Evolutionary conservation across 2,329 filamentous ascomycete genomes (phyloP), one percentile per base, ranked within the genome.

Genomic region (Aspergillus sp.): DNA sequence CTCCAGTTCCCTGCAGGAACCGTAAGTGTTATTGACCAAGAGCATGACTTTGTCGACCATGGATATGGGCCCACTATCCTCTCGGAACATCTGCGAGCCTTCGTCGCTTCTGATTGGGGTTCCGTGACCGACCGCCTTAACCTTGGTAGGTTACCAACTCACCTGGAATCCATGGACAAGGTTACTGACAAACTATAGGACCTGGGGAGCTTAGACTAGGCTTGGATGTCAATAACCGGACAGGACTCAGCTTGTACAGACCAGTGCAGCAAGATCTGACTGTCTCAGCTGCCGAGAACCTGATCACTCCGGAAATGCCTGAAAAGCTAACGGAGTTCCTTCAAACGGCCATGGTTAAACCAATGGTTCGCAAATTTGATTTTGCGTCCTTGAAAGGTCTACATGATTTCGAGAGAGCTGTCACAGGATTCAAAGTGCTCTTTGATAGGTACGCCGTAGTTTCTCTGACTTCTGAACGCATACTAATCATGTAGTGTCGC

Each of bases 51-150:
- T 50, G 73, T 79, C 11, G 84, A 87, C 19, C 80, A 84, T 45
- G 87, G 87, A 38, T 80, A 83, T 38, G 82, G 87, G 1, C 84
- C 86, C 2, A 92, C 90, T 0, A 88, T 96, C 30, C 83, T 93
- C 57, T 91, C 92, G 0, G 90, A 95, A 70, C 86, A 85, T 68
- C 79, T 97, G 64, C 87, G 92, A 30, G 83, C 96, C 19, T 84
- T 96, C 57, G 83, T 91, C 34, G 88, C 92, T 60, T 91, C 90
- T 66, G 86, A 90, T 63, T 87, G 89, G 67, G 91, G 92, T 53
- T 91, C 89, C 47, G 81, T 96, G 17, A 92, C 91, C 2, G 93
- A 97, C 77, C 87, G 93, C 43, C 83, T 97, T 71, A 96, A 96
- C 68, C 83, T 96, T 57, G 82, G 83, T 82, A 78, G 74, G 78